Percentiles rank a stretch among this genome's conserved stretches.
These are phyloP conservation scores for Rhynchosporium agropyri DNA, from an alignment of 2,329 filamentous ascomycete species.

Conservation along the genomic window DNA sequence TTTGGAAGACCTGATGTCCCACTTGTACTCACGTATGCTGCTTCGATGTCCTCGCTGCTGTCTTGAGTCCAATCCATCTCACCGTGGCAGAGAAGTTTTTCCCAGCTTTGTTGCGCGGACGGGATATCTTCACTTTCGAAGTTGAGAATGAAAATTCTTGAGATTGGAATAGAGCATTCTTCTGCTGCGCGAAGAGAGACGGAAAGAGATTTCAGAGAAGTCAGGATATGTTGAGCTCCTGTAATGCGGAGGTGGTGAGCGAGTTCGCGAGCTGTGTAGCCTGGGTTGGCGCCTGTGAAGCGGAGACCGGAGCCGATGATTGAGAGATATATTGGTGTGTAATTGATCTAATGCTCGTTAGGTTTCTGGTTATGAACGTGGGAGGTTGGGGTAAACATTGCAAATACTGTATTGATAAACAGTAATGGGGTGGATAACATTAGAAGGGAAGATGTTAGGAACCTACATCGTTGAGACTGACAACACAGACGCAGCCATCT, in stretches of 20 bases:
- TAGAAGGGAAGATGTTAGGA: no score
- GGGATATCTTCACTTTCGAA: conserved; percentile 29
- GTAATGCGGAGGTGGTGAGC: conserved; percentile 38
- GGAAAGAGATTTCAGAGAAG: conserved; percentile 33
- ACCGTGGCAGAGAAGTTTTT: conserved; percentile 28
- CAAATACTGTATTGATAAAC: no score
- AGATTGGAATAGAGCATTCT: conserved; percentile 36
- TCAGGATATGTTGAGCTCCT: conserved; percentile 35
- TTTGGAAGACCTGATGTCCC: conserved; percentile 60
- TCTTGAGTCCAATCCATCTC: conserved; percentile 33
- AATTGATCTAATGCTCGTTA: conserved; percentile 14
- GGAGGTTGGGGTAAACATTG: not conserved
- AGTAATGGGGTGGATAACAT: no score
- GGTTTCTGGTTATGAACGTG: not conserved
- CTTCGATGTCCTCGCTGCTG: conserved; percentile 2
- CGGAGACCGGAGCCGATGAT: conserved; percentile 37
- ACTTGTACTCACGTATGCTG: conserved; percentile 51
- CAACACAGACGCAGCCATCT: conserved; percentile 38
- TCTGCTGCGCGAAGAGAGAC: conserved; percentile 32
- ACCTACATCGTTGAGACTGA: conserved; percentile 39
- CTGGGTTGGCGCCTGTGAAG: conserved; percentile 38
- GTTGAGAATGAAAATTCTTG: conserved; percentile 38
- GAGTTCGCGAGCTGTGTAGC: conserved; percentile 37
- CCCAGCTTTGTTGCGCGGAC: conserved; percentile 29
- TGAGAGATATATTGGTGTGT: conserved; percentile 29